Percentiles rank a stretch among this genome's conserved stretches.
Evolutionary conservation across 257 asterid genomes (phyloP).

Genomic region (Mentha longifolia): DNA sequence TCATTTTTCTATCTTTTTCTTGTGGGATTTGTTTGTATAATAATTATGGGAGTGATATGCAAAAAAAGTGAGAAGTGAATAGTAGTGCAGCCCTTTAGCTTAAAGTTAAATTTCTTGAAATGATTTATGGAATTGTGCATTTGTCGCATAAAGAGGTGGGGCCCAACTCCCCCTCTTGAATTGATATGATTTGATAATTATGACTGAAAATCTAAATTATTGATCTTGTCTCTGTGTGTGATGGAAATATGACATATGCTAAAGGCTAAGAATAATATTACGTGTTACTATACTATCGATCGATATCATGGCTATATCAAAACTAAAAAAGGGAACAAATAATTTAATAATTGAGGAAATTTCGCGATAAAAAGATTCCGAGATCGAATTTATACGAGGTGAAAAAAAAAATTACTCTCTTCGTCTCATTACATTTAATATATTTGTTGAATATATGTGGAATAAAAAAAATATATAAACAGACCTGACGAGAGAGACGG

Average conservation of each 20-base stretch:
- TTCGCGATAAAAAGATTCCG: no score
- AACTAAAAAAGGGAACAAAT: neutral
- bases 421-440: no score
- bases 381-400: no score
- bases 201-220: constrained; percentile 29
- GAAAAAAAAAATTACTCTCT: no score
- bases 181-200: constrained; percentile 40
- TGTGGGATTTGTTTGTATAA: neutral
- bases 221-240: constrained; percentile 17
- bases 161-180: constrained; percentile 1
- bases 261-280: neutral
- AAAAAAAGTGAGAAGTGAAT: constrained; percentile 28
- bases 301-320: neutral
- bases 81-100: constrained; percentile 14
- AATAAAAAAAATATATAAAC: no score
- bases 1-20: no score
- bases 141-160: constrained; percentile 33
- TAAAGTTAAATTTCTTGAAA: constrained; percentile 9
- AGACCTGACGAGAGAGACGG: no score
- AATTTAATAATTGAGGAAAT: no score
- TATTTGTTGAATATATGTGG: no score
- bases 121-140: constrained; percentile 34
- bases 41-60: constrained; percentile 31
- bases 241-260: constrained; percentile 19
- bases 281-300: neutral